These are phyloP conservation scores for Carex sylvatica DNA, from an alignment of 202 grass and related monocot genomes.

Conservation along the genomic window DNA sequence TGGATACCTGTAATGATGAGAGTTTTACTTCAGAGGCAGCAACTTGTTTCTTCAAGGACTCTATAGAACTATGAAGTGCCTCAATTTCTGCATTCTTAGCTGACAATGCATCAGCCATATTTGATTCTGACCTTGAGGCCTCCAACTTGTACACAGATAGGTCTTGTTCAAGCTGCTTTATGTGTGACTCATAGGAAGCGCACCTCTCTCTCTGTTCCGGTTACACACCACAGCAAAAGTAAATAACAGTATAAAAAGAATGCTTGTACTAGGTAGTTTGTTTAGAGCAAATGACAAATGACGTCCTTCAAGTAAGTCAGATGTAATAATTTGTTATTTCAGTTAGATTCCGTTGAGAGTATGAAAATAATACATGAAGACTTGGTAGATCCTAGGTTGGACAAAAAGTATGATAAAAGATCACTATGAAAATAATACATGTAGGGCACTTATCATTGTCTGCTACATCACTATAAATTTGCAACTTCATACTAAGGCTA, in stretches of 20 bases:
- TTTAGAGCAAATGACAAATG: constrained; percentile 1
- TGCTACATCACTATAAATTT: not conserved
- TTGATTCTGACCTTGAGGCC: constrained; percentile 78
- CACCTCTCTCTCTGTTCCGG: constrained; percentile 77
- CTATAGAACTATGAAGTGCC: constrained; percentile 64
- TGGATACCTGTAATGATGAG: constrained; percentile 57
- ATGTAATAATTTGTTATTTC: not conserved
- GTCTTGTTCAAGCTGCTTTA: constrained; percentile 88
- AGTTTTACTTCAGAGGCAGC: constrained; percentile 71
- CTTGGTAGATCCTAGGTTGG: not conserved
- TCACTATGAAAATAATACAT: no score
- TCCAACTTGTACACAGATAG: constrained; percentile 69
- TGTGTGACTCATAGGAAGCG: constrained; percentile 68
- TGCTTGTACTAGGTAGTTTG: not conserved
- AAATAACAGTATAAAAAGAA: not conserved
- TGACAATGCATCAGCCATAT: constrained; percentile 94
- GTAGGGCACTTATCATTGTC: not conserved
- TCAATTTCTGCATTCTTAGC: constrained; percentile 96
- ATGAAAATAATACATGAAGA: not conserved
- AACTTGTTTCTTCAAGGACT: constrained; percentile 79
- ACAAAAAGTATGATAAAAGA: not conserved
- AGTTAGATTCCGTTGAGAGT: not conserved
- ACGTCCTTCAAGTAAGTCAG: not conserved
- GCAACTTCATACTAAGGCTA: not conserved
- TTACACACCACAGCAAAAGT: not conserved